phyloP scores from a whole-genome alignment of 164 flowering plant genomes.

The Chloranthus sessilifolius region DNA sequence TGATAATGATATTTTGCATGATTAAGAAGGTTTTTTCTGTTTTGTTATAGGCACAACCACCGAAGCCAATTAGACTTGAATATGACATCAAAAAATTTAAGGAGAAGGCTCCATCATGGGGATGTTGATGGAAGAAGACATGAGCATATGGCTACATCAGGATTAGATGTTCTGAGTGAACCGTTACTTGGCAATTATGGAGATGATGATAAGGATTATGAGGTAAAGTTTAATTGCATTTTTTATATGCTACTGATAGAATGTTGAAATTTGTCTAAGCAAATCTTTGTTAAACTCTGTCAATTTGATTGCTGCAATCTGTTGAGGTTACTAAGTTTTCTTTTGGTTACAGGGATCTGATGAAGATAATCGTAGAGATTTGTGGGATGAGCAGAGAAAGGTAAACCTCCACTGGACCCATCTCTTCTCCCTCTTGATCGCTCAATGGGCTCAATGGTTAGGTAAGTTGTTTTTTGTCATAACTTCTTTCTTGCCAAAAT shows the following conservation, averaged over 20 bases:
- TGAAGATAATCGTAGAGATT: too few relatives aligned
- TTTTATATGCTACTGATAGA: not conserved
- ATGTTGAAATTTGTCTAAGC: too few relatives aligned
- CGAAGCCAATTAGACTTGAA: too few relatives aligned
- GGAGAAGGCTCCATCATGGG: conserved; percentile 74
- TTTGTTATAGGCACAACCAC: too few relatives aligned
- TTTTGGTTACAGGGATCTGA: conserved; percentile 2
- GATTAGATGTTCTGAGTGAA: conserved; percentile 43
- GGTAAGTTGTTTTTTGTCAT: conserved; percentile 33
- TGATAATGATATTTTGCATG: too few relatives aligned
- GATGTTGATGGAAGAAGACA: conserved; percentile 58
- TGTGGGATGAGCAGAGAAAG: conserved; percentile 52
- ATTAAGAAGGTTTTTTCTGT: too few relatives aligned
- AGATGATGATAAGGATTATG: conserved; percentile 23
- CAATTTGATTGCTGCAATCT: not conserved
- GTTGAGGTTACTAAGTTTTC: not conserved
- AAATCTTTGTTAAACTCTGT: not conserved
- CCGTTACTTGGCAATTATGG: conserved; percentile 59
- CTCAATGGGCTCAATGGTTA: conserved; percentile 94
- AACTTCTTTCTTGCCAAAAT: too few relatives aligned
- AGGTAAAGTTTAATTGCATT: conserved; percentile 23
- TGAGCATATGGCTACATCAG: conserved; percentile 40
- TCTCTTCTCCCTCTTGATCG: conserved; percentile 65
- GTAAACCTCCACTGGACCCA: conserved; percentile 64
- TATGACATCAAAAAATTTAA: conserved; percentile 52